phyloP scores from a whole-genome alignment of 164 flowering plant genomes.

The Sextonia rubra region DNA sequence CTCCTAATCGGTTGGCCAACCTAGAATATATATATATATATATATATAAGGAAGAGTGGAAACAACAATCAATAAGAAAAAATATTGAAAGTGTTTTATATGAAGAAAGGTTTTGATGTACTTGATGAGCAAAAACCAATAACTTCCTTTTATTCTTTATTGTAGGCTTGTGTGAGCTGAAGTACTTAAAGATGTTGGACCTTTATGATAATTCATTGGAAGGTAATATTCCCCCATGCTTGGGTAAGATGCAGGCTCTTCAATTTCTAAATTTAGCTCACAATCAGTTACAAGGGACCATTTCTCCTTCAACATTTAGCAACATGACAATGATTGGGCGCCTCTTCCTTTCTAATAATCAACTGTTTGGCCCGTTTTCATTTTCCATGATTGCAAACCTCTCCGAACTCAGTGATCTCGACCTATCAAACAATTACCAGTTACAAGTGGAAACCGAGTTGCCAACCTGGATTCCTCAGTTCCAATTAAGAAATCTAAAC shows the following conservation, averaged over 20 bases:
- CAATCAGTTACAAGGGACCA: neutral
- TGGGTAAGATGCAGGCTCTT: constrained; percentile 2
- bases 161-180: neutral
- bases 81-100: no score
- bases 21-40: no score
- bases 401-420: neutral
- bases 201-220: neutral
- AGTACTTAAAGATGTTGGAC: neutral
- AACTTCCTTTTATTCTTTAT: neutral
- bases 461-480: neutral
- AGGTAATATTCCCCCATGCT: neutral
- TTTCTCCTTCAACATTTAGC: neutral
- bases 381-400: constrained; percentile 8
- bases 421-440: constrained; percentile 6
- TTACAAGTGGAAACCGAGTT: neutral
- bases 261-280: neutral
- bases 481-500: neutral
- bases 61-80: no score
- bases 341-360: neutral
- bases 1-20: no score
- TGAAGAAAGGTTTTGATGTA: no score
- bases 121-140: no score
- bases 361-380: neutral
- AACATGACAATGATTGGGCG: neutral
- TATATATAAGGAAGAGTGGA: no score